Percentiles rank a stretch among this genome's conserved stretches.
Conservation (phyloP, 208 protist species). For the Tritrichomonas musculus region DNA sequence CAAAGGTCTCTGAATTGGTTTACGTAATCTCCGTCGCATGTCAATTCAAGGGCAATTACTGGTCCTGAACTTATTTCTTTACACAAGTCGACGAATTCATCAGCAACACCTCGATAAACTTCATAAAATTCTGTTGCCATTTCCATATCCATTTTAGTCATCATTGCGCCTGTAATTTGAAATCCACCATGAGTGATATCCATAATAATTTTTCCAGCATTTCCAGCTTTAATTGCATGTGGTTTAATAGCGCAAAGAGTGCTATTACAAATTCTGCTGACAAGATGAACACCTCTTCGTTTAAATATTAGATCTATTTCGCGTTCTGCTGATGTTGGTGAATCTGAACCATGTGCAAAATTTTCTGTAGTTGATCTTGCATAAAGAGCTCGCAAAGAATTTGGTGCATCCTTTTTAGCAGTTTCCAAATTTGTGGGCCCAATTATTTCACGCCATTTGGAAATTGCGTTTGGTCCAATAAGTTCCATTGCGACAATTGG, state of each 20-base stretch:
- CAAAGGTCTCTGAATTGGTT: not conserved
- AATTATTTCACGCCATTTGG: slow-evolving; percentile 19
- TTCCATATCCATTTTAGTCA: not conserved
- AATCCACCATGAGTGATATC: not conserved
- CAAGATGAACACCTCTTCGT: not conserved
- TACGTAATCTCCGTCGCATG: not conserved
- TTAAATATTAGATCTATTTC: slow-evolving; percentile 17
- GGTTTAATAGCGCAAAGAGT: not conserved
- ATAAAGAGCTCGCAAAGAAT: not conserved
- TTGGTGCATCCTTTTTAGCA: not conserved
- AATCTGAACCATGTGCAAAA: slow-evolving; percentile 23
- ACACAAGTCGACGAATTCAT: not conserved
- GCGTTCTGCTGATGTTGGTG: not conserved
- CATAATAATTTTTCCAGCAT: not conserved
- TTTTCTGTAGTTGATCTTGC: not conserved
- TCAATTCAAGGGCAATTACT: not conserved
- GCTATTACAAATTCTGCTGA: not conserved
- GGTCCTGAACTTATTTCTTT: not conserved
- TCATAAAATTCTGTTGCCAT: not conserved
- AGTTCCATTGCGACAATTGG: slow-evolving; percentile 5
- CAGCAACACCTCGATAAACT: not conserved
- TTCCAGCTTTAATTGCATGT: not conserved
- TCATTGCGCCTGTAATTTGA: not conserved
- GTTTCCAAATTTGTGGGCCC: slow-evolving; percentile 30
- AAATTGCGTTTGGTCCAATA: not conserved